Conservation (phyloP, 345 rosid genomes). For the Eucalyptus rudis region DNA sequence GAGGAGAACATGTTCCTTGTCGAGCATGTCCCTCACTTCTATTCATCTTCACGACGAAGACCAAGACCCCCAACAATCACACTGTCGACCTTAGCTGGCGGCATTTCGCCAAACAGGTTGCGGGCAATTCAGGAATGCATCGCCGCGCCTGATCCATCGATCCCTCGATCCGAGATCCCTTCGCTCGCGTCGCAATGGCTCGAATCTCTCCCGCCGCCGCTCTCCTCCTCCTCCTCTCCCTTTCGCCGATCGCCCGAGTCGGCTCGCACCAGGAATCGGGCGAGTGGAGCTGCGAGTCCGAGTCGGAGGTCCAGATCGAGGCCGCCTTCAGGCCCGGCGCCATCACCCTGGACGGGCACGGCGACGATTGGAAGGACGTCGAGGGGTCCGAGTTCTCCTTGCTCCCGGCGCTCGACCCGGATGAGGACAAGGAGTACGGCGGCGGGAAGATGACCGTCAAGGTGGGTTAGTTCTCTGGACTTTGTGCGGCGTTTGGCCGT, state of each 20-base stretch:
- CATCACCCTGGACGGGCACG: conserved; percentile 75
- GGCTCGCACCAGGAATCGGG: conserved; percentile 81
- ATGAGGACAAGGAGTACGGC: conserved; percentile 59
- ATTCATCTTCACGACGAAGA: not conserved
- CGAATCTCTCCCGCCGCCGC: not conserved
- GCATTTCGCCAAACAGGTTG: not conserved
- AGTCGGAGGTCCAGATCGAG: conserved; percentile 38
- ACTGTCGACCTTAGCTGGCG: not conserved
- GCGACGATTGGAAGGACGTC: conserved; percentile 78
- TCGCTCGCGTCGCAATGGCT: not conserved
- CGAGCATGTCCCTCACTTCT: not conserved
- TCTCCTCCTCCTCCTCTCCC: not conserved
- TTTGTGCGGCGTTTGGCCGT: not conserved
- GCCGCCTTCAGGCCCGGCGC: conserved; percentile 70
- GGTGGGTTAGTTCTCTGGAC: conserved; percentile 13
- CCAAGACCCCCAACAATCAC: not conserved
- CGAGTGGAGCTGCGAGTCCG: conserved; percentile 73
- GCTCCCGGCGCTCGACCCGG: conserved; percentile 85
- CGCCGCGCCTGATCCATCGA: not conserved
- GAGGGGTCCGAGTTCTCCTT: conserved; percentile 75
- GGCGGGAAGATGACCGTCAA: conserved; percentile 81
- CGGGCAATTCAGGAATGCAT: not conserved
- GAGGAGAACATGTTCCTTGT: not conserved
- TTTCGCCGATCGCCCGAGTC: conserved; percentile 3
- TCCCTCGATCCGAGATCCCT: not conserved